phyloP scores from a whole-genome alignment of 139 green algal genomes.

The Desmodesmus armatus region DNA sequence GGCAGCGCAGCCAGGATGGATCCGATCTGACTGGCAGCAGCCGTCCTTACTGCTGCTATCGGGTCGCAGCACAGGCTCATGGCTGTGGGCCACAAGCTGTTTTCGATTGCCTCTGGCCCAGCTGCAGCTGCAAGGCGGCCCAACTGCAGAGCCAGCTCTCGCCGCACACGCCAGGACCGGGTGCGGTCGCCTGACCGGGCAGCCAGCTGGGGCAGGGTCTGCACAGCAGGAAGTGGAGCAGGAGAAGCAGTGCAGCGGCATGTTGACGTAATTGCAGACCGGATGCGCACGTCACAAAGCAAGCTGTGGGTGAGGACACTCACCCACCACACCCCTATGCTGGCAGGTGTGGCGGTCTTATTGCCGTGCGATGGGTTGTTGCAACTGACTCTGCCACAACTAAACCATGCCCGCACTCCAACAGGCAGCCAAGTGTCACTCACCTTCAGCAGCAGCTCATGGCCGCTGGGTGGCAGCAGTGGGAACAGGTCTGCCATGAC shows the following conservation, averaged over 20 bases:
- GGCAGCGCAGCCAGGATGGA: constrained; percentile 45
- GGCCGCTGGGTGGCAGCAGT: constrained; percentile 43
- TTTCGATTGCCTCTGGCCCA: constrained; percentile 35
- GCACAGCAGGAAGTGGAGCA: no score
- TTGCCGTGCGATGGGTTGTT: no score
- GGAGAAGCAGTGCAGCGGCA: no score
- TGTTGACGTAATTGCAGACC: no score
- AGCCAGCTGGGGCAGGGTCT: constrained; percentile 30
- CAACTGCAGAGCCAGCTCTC: constrained; percentile 54
- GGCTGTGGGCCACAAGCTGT: constrained; percentile 56
- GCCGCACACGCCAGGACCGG: constrained; percentile 54
- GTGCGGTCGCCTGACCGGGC: constrained; percentile 1
- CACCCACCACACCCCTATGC: no score
- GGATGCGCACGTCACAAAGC: neutral
- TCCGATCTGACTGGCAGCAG: constrained; percentile 59
- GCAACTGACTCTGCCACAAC: neutral
- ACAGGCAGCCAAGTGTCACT: neutral
- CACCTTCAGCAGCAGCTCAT: constrained; percentile 43
- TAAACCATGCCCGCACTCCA: neutral
- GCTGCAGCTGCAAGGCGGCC: constrained; percentile 32
- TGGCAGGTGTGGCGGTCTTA: no score
- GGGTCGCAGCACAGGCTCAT: constrained; percentile 62
- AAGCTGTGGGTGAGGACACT: no score
- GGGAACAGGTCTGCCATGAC: constrained; percentile 51
- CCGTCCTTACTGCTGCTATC: constrained; percentile 57